These are phyloP conservation scores for Cronartium ribicola DNA, from an alignment of 1,284 basidiomycete genomes.

Conservation along the genomic window DNA sequence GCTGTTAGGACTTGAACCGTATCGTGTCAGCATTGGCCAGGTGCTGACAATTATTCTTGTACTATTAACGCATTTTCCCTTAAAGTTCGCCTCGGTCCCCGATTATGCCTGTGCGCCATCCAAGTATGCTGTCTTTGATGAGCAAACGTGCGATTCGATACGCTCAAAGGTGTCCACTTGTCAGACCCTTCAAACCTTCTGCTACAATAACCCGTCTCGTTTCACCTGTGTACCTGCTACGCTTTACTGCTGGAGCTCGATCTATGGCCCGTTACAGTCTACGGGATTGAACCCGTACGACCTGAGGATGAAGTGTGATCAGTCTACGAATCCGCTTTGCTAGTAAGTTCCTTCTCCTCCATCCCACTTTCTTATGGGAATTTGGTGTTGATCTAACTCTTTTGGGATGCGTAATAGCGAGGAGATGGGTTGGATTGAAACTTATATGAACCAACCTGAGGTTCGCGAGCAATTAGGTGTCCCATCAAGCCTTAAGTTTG, in stretches of 20 bases:
- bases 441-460: constrained; percentile 67
- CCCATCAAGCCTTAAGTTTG: constrained; percentile 60
- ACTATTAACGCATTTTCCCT: constrained; percentile 43
- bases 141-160: constrained; percentile 52
- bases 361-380: constrained; percentile 62
- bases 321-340: constrained; percentile 59
- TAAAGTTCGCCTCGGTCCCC: constrained; percentile 57
- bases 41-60: constrained; percentile 23
- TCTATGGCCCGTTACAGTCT: constrained; percentile 57
- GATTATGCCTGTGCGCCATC: constrained; percentile 70
- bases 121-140: constrained; percentile 67
- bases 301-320: constrained; percentile 70
- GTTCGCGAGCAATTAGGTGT: constrained; percentile 74
- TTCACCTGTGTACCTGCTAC: constrained; percentile 60
- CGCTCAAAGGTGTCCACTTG: constrained; percentile 51
- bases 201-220: constrained; percentile 53
- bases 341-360: constrained; percentile 44
- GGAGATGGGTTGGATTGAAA: constrained; percentile 73
- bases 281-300: constrained; percentile 64
- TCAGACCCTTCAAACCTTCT: constrained; percentile 49
- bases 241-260: constrained; percentile 55
- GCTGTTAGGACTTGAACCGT: not conserved
- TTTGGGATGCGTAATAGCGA: constrained; percentile 22
- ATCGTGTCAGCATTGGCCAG: no score
- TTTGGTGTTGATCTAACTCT: not conserved